A percentile compares a stretch with the other conserved stretches of the same genome.
Evolutionary conservation across 805 yeast species (phyloP).

Genomic region (Kockiozyma suomiensis): DNA sequence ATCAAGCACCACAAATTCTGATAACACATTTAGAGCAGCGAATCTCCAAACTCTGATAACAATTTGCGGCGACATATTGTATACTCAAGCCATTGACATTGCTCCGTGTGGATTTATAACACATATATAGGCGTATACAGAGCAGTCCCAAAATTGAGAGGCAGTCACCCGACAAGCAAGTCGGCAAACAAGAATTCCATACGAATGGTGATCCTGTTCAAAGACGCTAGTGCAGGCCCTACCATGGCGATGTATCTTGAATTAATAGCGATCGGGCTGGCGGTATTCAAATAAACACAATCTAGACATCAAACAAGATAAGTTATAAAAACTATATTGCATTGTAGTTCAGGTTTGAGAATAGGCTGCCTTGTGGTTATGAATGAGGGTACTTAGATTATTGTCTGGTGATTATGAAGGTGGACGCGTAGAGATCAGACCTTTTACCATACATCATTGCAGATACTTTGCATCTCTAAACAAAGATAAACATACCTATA

Average conservation of each 20-base stretch:
- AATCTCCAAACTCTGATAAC: not conserved
- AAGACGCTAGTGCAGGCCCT: not conserved
- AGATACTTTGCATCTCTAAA: not conserved
- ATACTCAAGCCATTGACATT: conserved; percentile 29
- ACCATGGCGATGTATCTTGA: no score
- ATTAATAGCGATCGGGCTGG: no score
- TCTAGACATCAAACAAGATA: no score
- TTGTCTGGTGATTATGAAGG: not conserved
- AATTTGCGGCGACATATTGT: conserved; percentile 4
- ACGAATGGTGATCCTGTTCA: no score
- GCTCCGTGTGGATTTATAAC: not conserved
- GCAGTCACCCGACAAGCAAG: no score
- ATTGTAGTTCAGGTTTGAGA: not conserved
- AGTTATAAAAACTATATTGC: not conserved
- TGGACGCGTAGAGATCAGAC: conserved; percentile 14
- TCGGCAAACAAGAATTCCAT: no score
- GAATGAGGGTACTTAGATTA: not conserved
- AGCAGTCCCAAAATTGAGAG: conserved; percentile 19
- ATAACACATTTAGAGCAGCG: not conserved
- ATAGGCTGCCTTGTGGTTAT: not conserved
- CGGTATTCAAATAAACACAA: no score
- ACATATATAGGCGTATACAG: not conserved
- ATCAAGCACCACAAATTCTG: not conserved
- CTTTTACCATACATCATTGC: conserved; percentile 30
- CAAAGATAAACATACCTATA: not conserved